A percentile compares a stretch with the other conserved stretches of the same genome.
phyloP scores from a whole-genome alignment of 2,329 filamentous ascomycete species.

The Botrytis squamosa region DNA sequence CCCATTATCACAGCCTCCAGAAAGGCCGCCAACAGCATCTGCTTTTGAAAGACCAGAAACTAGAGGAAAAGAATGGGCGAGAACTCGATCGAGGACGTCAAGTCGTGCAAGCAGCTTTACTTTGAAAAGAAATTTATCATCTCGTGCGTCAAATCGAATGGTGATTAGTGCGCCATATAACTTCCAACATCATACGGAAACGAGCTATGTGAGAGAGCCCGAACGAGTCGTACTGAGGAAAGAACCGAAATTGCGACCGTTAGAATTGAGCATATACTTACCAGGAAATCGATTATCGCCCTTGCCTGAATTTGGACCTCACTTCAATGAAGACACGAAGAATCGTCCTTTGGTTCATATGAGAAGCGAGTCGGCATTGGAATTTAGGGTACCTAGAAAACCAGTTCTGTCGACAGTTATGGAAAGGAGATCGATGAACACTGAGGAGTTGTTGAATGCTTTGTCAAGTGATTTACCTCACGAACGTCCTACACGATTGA shows the following conservation, averaged over 20 bases:
- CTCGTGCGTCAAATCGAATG: slow-evolving; percentile 37
- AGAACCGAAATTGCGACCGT: slow-evolving; percentile 48
- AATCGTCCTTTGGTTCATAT: slow-evolving; percentile 27
- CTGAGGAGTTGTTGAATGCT: slow-evolving; percentile 32
- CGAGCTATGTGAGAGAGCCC: slow-evolving; percentile 17
- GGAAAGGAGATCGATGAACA: slow-evolving; percentile 31
- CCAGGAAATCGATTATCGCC: slow-evolving; percentile 53
- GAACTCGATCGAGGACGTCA: slow-evolving; percentile 44
- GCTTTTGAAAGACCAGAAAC: slow-evolving; percentile 6
- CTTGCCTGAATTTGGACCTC: slow-evolving; percentile 50
- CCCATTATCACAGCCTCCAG: slow-evolving; percentile 37
- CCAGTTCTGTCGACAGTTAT: slow-evolving; percentile 34
- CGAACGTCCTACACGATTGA: slow-evolving; percentile 32
- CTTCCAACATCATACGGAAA: slow-evolving; percentile 20
- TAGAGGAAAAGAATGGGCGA: slow-evolving; percentile 37
- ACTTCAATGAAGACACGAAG: slow-evolving; percentile 27
- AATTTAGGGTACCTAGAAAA: slow-evolving; percentile 37
- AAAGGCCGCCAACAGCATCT: slow-evolving; percentile 27
- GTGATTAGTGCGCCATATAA: slow-evolving; percentile 21
- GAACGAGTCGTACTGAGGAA: slow-evolving; percentile 43
- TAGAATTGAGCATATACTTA: slow-evolving; percentile 56
- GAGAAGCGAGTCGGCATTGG: slow-evolving; percentile 35
- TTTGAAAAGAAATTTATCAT: slow-evolving; percentile 45
- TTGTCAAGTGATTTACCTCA: slow-evolving; percentile 32
- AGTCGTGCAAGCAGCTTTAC: slow-evolving; percentile 46